Evolutionary conservation across 129 eudicot species (phyloP).

Genomic region (Helianthus tuberosus): DNA sequence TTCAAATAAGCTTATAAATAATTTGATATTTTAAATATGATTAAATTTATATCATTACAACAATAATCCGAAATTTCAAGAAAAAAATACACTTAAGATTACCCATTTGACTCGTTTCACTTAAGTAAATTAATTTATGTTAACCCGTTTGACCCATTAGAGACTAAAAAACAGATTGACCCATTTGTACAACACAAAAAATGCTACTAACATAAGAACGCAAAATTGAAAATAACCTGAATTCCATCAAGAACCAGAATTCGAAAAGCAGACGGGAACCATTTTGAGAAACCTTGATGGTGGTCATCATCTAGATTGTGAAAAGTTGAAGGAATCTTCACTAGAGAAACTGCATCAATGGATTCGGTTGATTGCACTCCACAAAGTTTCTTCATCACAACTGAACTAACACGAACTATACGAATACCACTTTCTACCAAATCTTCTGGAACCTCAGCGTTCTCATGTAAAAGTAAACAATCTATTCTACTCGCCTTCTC

Average conservation of each 20-base stretch:
- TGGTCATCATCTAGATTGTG: constrained; percentile 36
- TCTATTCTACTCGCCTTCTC: constrained; percentile 46
- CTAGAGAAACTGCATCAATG: constrained; percentile 65
- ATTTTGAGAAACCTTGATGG: constrained; percentile 37
- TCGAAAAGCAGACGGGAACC: constrained; percentile 63
- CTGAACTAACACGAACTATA: constrained; percentile 56
- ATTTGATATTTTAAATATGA: neutral
- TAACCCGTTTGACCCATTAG: neutral
- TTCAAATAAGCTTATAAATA: neutral
- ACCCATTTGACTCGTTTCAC: neutral
- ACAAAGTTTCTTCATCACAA: constrained; percentile 76
- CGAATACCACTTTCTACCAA: constrained; percentile 39
- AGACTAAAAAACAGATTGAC: no score
- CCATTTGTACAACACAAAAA: neutral
- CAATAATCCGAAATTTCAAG: no score
- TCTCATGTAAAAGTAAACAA: constrained; percentile 75
- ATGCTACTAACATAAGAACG: neutral
- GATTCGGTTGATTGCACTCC: constrained; percentile 87
- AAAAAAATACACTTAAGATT: neutral
- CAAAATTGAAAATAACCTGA: constrained; percentile 49
- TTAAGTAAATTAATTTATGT: neutral
- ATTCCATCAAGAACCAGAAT: constrained; percentile 90
- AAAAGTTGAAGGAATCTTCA: constrained; percentile 72
- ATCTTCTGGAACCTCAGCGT: constrained; percentile 56
- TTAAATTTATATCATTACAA: neutral